phyloP scores from a whole-genome alignment of 352 stramenopile genomes.

The Phytophthora boehmeriae region DNA sequence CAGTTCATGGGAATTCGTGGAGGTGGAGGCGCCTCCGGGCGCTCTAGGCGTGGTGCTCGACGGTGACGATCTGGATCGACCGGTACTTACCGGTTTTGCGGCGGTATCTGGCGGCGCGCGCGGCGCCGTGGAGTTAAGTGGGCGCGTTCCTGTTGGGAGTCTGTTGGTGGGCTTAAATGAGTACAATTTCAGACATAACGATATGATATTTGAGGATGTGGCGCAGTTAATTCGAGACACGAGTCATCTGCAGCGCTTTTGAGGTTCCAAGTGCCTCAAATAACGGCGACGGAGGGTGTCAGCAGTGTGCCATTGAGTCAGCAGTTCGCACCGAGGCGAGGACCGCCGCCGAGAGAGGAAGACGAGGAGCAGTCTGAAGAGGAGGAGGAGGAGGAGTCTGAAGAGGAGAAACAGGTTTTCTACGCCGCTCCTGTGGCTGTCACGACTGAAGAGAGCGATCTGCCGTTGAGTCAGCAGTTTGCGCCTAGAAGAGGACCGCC shows the following conservation, averaged over 20 bases:
- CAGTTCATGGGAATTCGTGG: constrained; percentile 18
- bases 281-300: constrained; percentile 5
- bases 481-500: constrained; percentile 20
- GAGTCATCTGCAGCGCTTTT: constrained; percentile 41
- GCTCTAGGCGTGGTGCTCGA: constrained; percentile 73
- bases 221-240: constrained; percentile 58
- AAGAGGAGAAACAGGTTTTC: background rate
- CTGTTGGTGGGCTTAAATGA: constrained; percentile 73
- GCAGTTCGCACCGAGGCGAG: constrained; percentile 10
- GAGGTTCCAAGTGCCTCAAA: constrained; percentile 45
- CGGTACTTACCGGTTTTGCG: constrained; percentile 66
- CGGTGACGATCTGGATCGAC: constrained; percentile 32
- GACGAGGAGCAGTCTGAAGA: constrained; percentile 3
- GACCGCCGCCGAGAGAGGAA: constrained; percentile 1
- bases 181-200: constrained; percentile 43
- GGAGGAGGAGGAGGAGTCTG: constrained; percentile 3
- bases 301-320: constrained; percentile 9
- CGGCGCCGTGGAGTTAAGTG: constrained; percentile 55
- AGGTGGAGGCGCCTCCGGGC: constrained; percentile 55
- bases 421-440: background rate
- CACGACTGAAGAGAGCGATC: constrained; percentile 1
- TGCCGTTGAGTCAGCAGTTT: constrained; percentile 32
- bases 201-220: constrained; percentile 50
- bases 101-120: constrained; percentile 32
- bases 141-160: constrained; percentile 44